Percentiles rank a stretch among this genome's conserved stretches.
Evolutionary conservation across 2,329 filamentous ascomycete species (phyloP).

Genomic region (Colletotrichum chlorophyti): DNA sequence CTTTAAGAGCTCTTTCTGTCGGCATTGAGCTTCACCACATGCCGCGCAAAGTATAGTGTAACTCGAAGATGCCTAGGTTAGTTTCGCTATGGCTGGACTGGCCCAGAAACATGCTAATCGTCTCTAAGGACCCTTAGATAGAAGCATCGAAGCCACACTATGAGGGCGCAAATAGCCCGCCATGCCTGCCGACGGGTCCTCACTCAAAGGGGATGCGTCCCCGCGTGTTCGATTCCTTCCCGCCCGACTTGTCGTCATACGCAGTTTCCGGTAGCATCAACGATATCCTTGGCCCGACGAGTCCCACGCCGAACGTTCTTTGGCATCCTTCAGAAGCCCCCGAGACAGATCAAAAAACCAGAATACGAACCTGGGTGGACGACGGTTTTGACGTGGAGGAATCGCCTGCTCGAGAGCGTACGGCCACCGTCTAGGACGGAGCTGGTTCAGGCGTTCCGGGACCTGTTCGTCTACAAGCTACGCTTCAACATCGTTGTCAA

Average conservation of each 20-base stretch:
- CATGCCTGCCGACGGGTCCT: conserved; percentile 49
- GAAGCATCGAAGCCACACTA: conserved; percentile 37
- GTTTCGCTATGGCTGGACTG: background rate
- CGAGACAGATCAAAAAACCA: conserved; percentile 65
- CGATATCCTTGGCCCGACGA: conserved; percentile 31
- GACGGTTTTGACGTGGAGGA: conserved; percentile 72
- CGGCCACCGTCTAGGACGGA: conserved; percentile 70
- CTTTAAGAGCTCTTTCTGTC: conserved; percentile 17
- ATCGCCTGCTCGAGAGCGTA: conserved; percentile 66
- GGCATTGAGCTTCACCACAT: conserved; percentile 27
- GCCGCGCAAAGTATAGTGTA: conserved; percentile 7
- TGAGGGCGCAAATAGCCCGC: conserved; percentile 53
- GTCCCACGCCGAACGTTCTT: conserved; percentile 59
- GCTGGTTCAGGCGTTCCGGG: conserved; percentile 68
- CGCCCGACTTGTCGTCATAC: conserved; percentile 32
- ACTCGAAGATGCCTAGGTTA: conserved; percentile 24
- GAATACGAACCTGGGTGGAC: conserved; percentile 75
- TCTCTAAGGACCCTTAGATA: conserved; percentile 7
- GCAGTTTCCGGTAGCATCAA: conserved; percentile 33
- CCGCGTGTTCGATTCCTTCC: conserved; percentile 43
- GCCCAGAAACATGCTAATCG: background rate
- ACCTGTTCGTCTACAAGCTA: conserved; percentile 67
- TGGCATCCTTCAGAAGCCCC: conserved; percentile 65
- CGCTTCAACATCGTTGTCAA: conserved; percentile 59
- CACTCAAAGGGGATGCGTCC: conserved; percentile 40